Conservation (phyloP, 2,329 filamentous ascomycete genomes). For the Alternaria alternata region DNA sequence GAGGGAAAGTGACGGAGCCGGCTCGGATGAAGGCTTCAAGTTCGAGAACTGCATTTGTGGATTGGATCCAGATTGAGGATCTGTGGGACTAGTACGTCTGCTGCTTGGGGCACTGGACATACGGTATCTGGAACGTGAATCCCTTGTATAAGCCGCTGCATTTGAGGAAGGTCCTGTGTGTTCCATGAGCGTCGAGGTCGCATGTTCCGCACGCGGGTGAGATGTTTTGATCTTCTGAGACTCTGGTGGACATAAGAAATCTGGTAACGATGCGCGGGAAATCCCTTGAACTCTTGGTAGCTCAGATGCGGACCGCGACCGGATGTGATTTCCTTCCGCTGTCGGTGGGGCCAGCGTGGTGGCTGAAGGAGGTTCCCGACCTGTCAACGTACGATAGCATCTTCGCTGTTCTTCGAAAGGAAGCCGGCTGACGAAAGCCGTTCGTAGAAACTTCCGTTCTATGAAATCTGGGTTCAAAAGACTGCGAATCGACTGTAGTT, state of each 20-base stretch:
- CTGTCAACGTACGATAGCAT: slow-evolving; percentile 37
- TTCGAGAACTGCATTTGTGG: slow-evolving; percentile 7
- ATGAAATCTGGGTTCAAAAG: slow-evolving; percentile 33
- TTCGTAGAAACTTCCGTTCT: slow-evolving; percentile 39
- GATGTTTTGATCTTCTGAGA: slow-evolving; percentile 18
- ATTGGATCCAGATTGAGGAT: not conserved
- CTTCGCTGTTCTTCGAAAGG: slow-evolving; percentile 31
- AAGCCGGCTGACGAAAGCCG: slow-evolving; percentile 35
- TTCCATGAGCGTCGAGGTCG: not conserved
- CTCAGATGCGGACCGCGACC: slow-evolving; percentile 20
- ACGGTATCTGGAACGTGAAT: slow-evolving; percentile 23
- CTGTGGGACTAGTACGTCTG: slow-evolving; percentile 10
- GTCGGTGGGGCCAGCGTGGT: slow-evolving; percentile 34
- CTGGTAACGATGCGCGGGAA: slow-evolving; percentile 22
- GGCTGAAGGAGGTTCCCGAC: slow-evolving; percentile 33
- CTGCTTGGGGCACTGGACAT: slow-evolving; percentile 16
- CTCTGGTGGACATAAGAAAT: slow-evolving; percentile 20
- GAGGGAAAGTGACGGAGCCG: not conserved
- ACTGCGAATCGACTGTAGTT: slow-evolving; percentile 33
- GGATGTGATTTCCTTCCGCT: slow-evolving; percentile 6
- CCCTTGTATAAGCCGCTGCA: not conserved
- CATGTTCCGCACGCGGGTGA: not conserved
- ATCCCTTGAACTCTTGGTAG: slow-evolving; percentile 13
- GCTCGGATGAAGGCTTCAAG: not conserved
- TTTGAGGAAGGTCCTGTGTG: not conserved